Evolutionary conservation across 345 rosid genomes (phyloP).

Genomic region (Eucalyptus viminalis): DNA sequence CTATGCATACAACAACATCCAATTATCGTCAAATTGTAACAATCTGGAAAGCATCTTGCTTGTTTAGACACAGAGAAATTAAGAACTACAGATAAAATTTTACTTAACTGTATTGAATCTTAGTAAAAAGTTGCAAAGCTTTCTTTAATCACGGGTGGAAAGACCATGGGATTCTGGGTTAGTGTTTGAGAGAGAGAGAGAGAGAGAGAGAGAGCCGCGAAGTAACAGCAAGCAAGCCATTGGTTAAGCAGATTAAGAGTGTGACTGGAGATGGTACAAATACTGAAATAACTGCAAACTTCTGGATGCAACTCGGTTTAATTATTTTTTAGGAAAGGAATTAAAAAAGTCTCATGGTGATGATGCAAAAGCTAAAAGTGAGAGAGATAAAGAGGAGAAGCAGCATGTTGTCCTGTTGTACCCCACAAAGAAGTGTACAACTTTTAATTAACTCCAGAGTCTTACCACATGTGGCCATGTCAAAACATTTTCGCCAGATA

Average conservation of each 20-base stretch:
- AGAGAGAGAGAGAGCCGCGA: background rate
- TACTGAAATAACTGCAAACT: background rate
- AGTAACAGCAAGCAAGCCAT: background rate
- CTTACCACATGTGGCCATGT: slow-evolving; percentile 95
- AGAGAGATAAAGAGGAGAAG: background rate
- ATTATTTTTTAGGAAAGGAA: background rate
- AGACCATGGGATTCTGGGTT: background rate
- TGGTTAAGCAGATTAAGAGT: background rate
- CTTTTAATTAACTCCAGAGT: background rate
- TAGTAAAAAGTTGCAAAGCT: background rate
- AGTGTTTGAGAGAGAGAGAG: background rate
- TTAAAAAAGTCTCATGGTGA: background rate
- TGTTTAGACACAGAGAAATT: background rate
- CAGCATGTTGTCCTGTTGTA: background rate
- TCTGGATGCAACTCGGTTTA: background rate
- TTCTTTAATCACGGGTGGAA: background rate
- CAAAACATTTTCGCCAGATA: slow-evolving; percentile 77
- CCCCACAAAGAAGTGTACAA: background rate
- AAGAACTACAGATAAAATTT: background rate
- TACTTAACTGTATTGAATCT: background rate
- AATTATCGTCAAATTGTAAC: background rate
- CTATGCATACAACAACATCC: background rate
- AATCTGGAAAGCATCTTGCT: background rate
- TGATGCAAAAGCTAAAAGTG: background rate
- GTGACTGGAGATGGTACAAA: background rate